Base-by-base conservation (phyloP, 345 rosid genomes). In the Sonneratia caseolaris region DNA sequence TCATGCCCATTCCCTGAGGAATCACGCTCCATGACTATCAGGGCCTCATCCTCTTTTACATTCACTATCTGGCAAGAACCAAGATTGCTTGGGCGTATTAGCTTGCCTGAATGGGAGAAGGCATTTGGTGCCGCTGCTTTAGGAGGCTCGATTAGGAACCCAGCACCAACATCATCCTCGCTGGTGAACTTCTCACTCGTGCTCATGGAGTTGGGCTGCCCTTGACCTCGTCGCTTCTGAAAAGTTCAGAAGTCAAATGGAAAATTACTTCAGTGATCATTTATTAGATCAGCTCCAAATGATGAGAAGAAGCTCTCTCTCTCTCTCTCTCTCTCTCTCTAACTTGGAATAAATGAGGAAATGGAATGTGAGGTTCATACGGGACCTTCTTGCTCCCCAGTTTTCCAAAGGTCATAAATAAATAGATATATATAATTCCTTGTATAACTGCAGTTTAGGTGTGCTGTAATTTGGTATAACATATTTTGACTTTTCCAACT, bases 211-310 rank as follows among this genome's bases (percentile, higher is more conserved):
- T 81, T 80, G 56, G 72, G n/a, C 74, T 81, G 66, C 27, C 66
- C 19, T 27, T 35, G 76, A 59, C 75, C 45, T 9, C 45, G 45
- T 42, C 45, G 45, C 82, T 88, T 86, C 97, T 93, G 82, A 42
- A 71, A 70, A 49, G 0, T n/a, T 32, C 14, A 27, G 15, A 62
- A 13, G 7, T 61, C 66, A 12, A 1, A 70, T 40, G 19, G 2
- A 49, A 56, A 59, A 40, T 53, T 18, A 70, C 37, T 4, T 68
- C 43, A 37, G 7, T 42, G 27, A n/a, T 18, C 22, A 37, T 19
- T 59, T 22, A 27, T 21, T 49, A 36, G 57, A 53, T 19, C 22
- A 53, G 22, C 51, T 14, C 16, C 51, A 14, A 2, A 9, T 47
- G 51, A 14, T 47, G 51, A 14, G 16, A 47, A 47, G 16, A 47